Conservation (phyloP, 2,329 filamentous ascomycete genomes). For the Fusarium sp. region DNA sequence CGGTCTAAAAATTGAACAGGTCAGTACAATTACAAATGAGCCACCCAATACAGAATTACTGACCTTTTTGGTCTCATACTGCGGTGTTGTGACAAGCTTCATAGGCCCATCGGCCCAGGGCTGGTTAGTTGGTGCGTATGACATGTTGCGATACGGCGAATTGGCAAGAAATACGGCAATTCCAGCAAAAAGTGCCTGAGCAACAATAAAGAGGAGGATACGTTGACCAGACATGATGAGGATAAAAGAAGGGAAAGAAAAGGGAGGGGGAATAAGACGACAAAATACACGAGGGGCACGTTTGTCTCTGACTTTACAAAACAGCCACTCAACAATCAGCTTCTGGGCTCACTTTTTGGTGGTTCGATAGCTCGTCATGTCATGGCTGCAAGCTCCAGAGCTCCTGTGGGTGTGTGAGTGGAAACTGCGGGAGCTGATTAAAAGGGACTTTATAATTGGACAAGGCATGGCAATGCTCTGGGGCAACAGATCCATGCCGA, state of each 20-base stretch:
- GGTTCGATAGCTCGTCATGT: constrained; percentile 45
- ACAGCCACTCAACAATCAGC: constrained; percentile 33
- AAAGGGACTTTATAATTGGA: constrained; percentile 35
- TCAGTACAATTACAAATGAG: constrained; percentile 1
- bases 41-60: not conserved
- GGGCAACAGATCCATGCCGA: constrained; percentile 7
- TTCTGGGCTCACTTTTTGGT: constrained; percentile 43
- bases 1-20: constrained; percentile 57
- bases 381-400: constrained; percentile 35
- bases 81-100: constrained; percentile 68
- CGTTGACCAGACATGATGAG: constrained; percentile 43
- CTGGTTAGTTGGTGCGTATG: constrained; percentile 47
- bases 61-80: constrained; percentile 67
- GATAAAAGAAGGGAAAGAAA: constrained; percentile 6
- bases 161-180: constrained; percentile 51
- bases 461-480: constrained; percentile 2
- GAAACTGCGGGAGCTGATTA: constrained; percentile 38
- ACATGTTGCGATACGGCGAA: constrained; percentile 56
- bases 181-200: constrained; percentile 51
- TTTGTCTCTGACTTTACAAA: constrained; percentile 31
- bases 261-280: not conserved
- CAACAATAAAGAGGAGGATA: constrained; percentile 48
- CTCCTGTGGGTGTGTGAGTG: constrained; percentile 32
- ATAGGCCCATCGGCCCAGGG: constrained; percentile 70
- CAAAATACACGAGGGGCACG: constrained; percentile 24